phyloP scores from a whole-genome alignment of 768 basidiomycete genomes.

The Phaeolepiota aurea region DNA sequence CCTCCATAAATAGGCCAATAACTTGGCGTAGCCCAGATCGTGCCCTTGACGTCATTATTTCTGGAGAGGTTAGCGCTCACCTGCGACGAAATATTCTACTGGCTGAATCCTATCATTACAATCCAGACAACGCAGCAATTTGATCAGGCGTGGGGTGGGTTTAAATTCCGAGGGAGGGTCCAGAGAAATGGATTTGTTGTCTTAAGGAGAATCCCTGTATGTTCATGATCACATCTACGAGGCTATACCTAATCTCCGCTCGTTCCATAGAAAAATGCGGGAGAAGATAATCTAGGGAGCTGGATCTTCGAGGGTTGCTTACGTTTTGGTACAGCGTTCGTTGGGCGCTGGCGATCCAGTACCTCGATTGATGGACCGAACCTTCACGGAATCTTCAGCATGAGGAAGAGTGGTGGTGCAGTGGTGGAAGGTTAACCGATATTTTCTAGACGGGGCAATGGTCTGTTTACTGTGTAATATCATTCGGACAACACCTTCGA shows the following conservation, averaged over 20 bases:
- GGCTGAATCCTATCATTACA: no score
- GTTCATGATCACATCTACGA: slow-evolving; percentile 11
- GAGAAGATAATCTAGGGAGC: slow-evolving; percentile 30
- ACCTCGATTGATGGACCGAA: slow-evolving; percentile 19
- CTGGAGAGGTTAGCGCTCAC: slow-evolving; percentile 31
- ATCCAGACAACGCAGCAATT: slow-evolving; percentile 43
- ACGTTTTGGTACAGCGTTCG: slow-evolving; percentile 36
- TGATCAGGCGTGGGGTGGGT: slow-evolving; percentile 61
- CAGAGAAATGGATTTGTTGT: slow-evolving; percentile 51
- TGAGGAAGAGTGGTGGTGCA: slow-evolving; percentile 28
- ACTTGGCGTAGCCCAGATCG: slow-evolving; percentile 8
- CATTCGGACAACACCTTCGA: no score
- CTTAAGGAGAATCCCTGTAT: slow-evolving; percentile 54
- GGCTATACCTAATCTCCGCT: not conserved
- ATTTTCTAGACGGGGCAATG: no score
- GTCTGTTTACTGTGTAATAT: no score
- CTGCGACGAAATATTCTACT: no score
- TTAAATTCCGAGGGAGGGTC: slow-evolving; percentile 50
- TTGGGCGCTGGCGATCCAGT: slow-evolving; percentile 46
- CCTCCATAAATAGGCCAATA: not conserved
- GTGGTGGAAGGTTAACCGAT: no score
- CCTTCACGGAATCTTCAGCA: slow-evolving; percentile 49
- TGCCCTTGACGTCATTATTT: slow-evolving; percentile 22
- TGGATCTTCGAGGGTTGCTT: slow-evolving; percentile 56
- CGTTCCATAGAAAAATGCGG: slow-evolving; percentile 28